Evolutionary conservation across 495 filamentous ascomycete genomes (phyloP), one percentile per base, ranked within the genome.

Genomic region (Aspergillus taichungensis): DNA sequence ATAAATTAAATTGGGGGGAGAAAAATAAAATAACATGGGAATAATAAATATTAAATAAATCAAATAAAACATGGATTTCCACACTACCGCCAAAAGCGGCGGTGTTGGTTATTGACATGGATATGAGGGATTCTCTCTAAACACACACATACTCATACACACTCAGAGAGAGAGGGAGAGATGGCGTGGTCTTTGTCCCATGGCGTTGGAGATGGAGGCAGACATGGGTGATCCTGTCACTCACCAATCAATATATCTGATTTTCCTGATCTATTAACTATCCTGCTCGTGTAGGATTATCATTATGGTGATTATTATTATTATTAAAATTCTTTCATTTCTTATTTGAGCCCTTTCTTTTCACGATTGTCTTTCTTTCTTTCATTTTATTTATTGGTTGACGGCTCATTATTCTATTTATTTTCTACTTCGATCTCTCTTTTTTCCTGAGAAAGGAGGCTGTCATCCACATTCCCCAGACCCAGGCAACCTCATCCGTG

Each of bases 141-240:
- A 24, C 18, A 24, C 18, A 24, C 18, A 24, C 18, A 24, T 4
- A n/a, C n/a, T n/a, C n/a, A 24, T 4, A 24, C 18, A 24, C 18
- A 24, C 18, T 2, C 18, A 24, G 18, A 24, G 18, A 24, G 18
- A 24, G 18, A 24, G 18, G 4, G 18, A 24, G 18, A 24, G 38
- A 34, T 49, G 37, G 42, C 28, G 24, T 35, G 27, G 44, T 56
- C 50, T 55, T 54, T 55, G 52, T 56, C 51, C 49, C 57, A 54
- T 8, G 42, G 12, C 42, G 31, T 40, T 40, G 51, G 53, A 51
- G 31, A 41, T 13, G 35, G 39, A 28, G 39, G 32, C 28, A 43
- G 45, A 50, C 40, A 40, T 44, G 37, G 30, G 18, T 42, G 31
- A 9, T 24, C 42, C 43, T 46, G 36, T 49, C 44, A 40, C 9